Evolutionary conservation across 805 yeast species (phyloP), one percentile per base, ranked within the genome.

Genomic region (Millerozyma miso): DNA sequence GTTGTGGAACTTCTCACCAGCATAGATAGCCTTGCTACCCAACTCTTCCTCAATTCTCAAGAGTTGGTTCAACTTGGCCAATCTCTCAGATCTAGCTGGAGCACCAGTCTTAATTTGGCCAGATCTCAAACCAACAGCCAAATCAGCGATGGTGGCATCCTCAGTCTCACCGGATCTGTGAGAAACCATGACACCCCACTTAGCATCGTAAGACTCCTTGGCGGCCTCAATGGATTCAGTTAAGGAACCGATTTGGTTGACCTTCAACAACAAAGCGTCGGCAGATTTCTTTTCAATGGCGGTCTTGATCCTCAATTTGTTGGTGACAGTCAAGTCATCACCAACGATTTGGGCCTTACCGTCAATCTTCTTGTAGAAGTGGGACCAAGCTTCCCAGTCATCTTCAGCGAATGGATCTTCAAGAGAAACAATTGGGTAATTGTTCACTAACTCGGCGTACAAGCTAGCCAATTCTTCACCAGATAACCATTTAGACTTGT

Each of bases 151-250:
- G 79, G 88, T 84, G 64, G 95, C 85, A 77, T 93, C 99, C 80
- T 93, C 99, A 58, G 97, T 90, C 82, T 91, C 99, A 79, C 99
- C 99, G 61, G 97, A 90, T 84, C 99, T 89, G 88, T 91, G 99
- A 65, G 97, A 90, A 63, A 93, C 98, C 97, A 91, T 90, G 68
- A 90, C 97, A 81, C 97, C 97, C 99, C 99, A 91, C 67, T 88
- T 88, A 54, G 97, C 97, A 54, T 81, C 83, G 77, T 81, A 90
- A 47, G 98, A 87, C 74, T 86, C 93, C 71, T 86, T 75, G 64
- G 98, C 97, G 65, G 98, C 97, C 73, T 88, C 80, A 75, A 91
- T 89, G 54, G 98, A 88, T 81, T 91, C 99, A 60, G 95, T 71
- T 62, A 91, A 77, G 57, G 97, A 77, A 80, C 99, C 99, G 61